A percentile compares a stretch with the other conserved stretches of the same genome.
Conservation (phyloP, 192 early-diverging fungal genomes). For the Coemansia sp. region DNA sequence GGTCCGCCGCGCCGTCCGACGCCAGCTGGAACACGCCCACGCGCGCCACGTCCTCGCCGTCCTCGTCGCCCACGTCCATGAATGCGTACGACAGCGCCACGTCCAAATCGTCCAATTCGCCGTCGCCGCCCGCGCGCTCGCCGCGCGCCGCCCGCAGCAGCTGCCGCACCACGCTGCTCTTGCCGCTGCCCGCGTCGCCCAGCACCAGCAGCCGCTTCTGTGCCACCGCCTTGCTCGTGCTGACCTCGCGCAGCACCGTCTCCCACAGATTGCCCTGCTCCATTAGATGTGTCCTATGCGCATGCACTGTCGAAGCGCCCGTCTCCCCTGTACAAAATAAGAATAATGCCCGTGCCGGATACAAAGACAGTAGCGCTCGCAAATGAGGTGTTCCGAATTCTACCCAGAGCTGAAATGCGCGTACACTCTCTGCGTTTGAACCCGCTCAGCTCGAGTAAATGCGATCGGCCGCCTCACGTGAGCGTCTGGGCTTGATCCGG, state of each 20-base stretch:
- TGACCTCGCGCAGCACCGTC: slow-evolving; percentile 69
- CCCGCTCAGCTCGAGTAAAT: too few species aligned
- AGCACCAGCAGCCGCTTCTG: slow-evolving; percentile 79
- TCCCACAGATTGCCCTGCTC: slow-evolving; percentile 72
- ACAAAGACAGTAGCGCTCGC: too few species aligned
- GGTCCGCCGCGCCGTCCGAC: slow-evolving; percentile 61
- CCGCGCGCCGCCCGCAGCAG: slow-evolving; percentile 49
- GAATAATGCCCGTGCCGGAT: too few species aligned
- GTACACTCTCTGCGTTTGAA: too few species aligned
- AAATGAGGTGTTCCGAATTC: too few species aligned
- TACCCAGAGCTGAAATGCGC: too few species aligned
- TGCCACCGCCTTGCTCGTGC: slow-evolving; percentile 69
- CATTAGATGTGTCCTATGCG: too few species aligned
- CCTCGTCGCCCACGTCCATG: slow-evolving; percentile 84
- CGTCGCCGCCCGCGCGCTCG: slow-evolving; percentile 18
- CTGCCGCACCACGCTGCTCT: slow-evolving; percentile 68
- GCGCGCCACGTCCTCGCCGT: slow-evolving; percentile 71
- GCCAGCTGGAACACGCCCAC: slow-evolving; percentile 79
- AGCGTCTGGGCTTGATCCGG: too few species aligned
- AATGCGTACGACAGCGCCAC: slow-evolving; percentile 81
- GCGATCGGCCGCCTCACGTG: too few species aligned
- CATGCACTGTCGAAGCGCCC: too few species aligned
- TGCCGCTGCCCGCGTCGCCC: slow-evolving; percentile 79
- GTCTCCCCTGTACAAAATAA: too few species aligned
- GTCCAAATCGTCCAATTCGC: slow-evolving; percentile 54